Percentiles rank a stretch among this genome's conserved stretches.
phyloP scores from a whole-genome alignment of 75 land plant genomes.

The Selaginella moellendorffii region DNA sequence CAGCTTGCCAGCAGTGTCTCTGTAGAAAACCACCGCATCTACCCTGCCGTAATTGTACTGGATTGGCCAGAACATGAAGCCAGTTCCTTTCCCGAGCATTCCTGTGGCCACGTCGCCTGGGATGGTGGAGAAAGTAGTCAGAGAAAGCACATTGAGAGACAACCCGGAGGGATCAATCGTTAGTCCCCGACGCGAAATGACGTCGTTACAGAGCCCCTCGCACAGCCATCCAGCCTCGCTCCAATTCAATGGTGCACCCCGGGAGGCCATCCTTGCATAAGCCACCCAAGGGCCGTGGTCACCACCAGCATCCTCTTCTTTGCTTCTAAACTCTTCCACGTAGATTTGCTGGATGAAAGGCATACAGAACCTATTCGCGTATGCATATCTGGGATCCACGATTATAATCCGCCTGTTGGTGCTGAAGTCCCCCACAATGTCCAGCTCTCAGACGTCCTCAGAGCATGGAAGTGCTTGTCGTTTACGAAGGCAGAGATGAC shows the following conservation, averaged over 20 bases:
- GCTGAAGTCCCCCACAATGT: not conserved
- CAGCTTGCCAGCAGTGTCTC: not conserved
- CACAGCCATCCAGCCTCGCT: conserved; percentile 1
- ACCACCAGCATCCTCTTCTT: too few relatives aligned
- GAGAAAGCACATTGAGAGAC: not conserved
- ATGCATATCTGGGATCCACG: not conserved
- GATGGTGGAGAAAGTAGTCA: not conserved
- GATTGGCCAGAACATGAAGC: not conserved
- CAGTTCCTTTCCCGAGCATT: not conserved
- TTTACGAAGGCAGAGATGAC: not conserved
- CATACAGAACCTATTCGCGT: not conserved
- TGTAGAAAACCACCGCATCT: not conserved
- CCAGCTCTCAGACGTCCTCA: not conserved
- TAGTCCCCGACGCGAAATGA: not conserved
- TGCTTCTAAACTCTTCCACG: not conserved
- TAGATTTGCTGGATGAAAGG: not conserved
- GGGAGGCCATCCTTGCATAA: not conserved
- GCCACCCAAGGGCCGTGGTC: too few relatives aligned
- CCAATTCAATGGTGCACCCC: not conserved
- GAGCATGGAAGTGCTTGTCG: not conserved
- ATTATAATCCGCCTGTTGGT: not conserved
- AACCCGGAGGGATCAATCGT: not conserved
- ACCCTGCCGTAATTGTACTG: too few relatives aligned
- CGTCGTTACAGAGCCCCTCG: not conserved
- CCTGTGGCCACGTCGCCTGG: not conserved